A percentile compares a stretch with the other conserved stretches of the same genome.
phyloP scores from a whole-genome alignment of 805 yeast species.

The Millerago galiae region DNA sequence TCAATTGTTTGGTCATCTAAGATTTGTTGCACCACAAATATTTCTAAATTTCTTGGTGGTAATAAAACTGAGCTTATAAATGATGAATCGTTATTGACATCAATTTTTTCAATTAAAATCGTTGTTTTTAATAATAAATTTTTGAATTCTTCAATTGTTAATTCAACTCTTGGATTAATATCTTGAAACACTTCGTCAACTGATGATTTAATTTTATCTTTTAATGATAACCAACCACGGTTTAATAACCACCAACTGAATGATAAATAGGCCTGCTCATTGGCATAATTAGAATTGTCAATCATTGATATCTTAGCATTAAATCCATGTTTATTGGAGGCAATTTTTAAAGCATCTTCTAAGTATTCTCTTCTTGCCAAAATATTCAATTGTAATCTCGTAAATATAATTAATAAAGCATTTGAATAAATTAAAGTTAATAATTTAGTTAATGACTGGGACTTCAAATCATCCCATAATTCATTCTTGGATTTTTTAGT shows the following conservation, averaged over 20 bases:
- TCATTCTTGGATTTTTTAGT: conserved; percentile 46
- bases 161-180: conserved; percentile 66
- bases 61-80: conserved; percentile 31
- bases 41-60: conserved; percentile 48
- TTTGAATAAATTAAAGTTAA: conserved; percentile 64
- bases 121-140: conserved; percentile 34
- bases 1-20: conserved; percentile 35
- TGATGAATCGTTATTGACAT: conserved; percentile 7
- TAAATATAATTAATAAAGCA: conserved; percentile 65
- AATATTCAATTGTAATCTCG: conserved; percentile 81
- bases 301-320: conserved; percentile 8
- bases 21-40: conserved; percentile 49
- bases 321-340: conserved; percentile 39
- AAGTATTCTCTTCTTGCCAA: conserved; percentile 83
- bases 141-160: conserved; percentile 57
- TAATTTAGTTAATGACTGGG: conserved; percentile 65
- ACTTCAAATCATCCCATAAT: conserved; percentile 80
- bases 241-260: conserved; percentile 93
- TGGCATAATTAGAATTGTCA: conserved; percentile 33
- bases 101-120: conserved; percentile 26
- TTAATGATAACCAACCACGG: conserved; percentile 68
- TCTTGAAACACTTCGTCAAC: conserved; percentile 57
- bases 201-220: conserved; percentile 43
- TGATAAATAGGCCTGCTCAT: conserved; percentile 79
- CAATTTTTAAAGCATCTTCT: conserved; percentile 67